Evolutionary conservation across 768 basidiomycete species (phyloP).

Genomic region (Polyporus arcularius): DNA sequence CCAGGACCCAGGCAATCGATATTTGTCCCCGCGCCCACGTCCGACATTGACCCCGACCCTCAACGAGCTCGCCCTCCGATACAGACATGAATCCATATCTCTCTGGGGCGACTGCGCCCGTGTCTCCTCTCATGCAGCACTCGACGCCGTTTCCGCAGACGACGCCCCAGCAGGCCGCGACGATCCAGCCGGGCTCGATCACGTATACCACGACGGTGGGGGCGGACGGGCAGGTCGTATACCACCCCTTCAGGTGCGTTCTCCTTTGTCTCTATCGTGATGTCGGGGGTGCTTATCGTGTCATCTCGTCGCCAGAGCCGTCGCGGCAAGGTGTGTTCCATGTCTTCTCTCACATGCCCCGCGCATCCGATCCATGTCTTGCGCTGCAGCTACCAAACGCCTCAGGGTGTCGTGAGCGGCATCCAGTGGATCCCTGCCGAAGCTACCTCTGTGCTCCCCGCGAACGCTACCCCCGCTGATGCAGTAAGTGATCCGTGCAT

Average conservation of each 20-base stretch:
- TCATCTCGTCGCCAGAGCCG: constrained; percentile 50
- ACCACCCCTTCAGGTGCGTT: constrained; percentile 75
- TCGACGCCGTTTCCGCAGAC: constrained; percentile 17
- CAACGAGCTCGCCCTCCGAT: background rate
- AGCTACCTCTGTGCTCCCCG: constrained; percentile 58
- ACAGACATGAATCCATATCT: background rate
- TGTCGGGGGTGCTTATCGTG: constrained; percentile 4
- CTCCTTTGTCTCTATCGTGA: background rate
- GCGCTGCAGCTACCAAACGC: constrained; percentile 65
- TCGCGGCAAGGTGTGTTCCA: constrained; percentile 62
- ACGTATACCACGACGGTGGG: constrained; percentile 70
- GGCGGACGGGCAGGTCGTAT: constrained; percentile 61
- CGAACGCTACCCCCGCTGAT: constrained; percentile 60
- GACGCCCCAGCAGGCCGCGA: constrained; percentile 29
- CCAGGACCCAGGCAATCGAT: constrained; percentile 5
- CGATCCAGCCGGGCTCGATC: constrained; percentile 66
- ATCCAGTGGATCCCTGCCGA: constrained; percentile 72
- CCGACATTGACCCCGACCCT: background rate
- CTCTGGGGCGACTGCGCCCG: background rate
- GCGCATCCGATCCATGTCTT: background rate
- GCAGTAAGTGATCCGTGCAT: constrained; percentile 40
- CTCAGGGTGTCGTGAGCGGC: constrained; percentile 65
- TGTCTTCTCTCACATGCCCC: background rate
- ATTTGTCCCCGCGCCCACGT: background rate
- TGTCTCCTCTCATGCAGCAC: constrained; percentile 7